Evolutionary conservation across 2,329 filamentous ascomycete species (phyloP).

Genomic region (Aspergillus fijiensis): DNA sequence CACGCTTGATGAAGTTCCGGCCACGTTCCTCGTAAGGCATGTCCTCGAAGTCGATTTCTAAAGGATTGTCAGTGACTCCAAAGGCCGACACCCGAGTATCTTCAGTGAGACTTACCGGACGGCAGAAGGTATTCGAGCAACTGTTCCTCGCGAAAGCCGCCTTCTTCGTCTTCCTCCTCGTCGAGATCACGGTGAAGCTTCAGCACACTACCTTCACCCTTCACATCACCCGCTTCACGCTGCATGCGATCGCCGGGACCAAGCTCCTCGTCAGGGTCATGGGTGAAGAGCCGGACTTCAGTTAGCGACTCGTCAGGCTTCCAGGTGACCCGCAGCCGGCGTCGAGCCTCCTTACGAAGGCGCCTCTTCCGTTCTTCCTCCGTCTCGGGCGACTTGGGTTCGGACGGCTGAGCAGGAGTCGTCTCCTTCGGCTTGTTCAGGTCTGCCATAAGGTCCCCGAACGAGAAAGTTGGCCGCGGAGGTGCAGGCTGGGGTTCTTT

Average conservation of each 20-base stretch:
- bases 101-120: slow-evolving; percentile 30
- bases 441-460: slow-evolving; percentile 51
- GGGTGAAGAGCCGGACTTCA: slow-evolving; percentile 59
- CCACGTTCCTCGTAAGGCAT: slow-evolving; percentile 35
- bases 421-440: slow-evolving; percentile 58
- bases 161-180: slow-evolving; percentile 61
- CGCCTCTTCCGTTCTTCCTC: slow-evolving; percentile 60
- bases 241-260: slow-evolving; percentile 59
- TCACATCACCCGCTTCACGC: slow-evolving; percentile 59
- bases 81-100: neutral
- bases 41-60: slow-evolving; percentile 42
- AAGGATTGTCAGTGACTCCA: slow-evolving; percentile 10
- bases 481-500: slow-evolving; percentile 37
- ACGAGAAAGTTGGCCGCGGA: slow-evolving; percentile 47
- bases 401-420: slow-evolving; percentile 51
- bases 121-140: slow-evolving; percentile 35
- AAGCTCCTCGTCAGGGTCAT: slow-evolving; percentile 63
- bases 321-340: slow-evolving; percentile 62
- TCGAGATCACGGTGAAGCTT: slow-evolving; percentile 56
- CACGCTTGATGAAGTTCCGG: slow-evolving; percentile 45
- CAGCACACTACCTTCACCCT: slow-evolving; percentile 54
- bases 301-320: slow-evolving; percentile 58
- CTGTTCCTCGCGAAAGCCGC: slow-evolving; percentile 44
- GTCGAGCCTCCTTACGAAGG: slow-evolving; percentile 60
- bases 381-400: slow-evolving; percentile 57